Evolutionary conservation across 345 rosid genomes (phyloP).

Genomic region (Murraya paniculata): DNA sequence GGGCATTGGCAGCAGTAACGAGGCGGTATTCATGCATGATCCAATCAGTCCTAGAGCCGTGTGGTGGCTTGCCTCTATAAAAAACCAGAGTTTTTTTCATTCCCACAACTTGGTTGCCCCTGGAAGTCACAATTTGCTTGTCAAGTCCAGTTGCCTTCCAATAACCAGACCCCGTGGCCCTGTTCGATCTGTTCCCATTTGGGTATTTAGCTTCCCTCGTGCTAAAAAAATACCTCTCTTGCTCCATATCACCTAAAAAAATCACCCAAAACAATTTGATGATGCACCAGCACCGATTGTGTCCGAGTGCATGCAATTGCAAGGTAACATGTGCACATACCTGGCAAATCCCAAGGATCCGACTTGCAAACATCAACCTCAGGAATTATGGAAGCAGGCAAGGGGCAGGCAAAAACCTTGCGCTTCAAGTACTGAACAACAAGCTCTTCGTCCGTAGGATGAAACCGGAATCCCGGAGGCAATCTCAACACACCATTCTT

Average conservation of each 20-base stretch:
- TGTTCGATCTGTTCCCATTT: constrained; percentile 84
- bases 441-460: constrained; percentile 91
- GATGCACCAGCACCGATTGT: too few relatives aligned
- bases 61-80: constrained; percentile 87
- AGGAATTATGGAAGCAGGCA: constrained; percentile 85
- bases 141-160: constrained; percentile 99
- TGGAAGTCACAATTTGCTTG: constrained; percentile 59
- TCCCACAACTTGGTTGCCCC: constrained; percentile 65
- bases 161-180: constrained; percentile 82
- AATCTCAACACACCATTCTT: constrained; percentile 65
- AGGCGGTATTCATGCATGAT: constrained; percentile 98
- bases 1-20: constrained; percentile 21
- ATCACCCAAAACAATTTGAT: not conserved
- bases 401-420: constrained; percentile 59
- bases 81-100: constrained; percentile 98
- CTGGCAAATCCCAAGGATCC: constrained; percentile 97
- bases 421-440: constrained; percentile 69
- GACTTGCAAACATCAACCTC: constrained; percentile 88
- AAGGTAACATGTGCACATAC: constrained; percentile 28
- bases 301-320: not conserved
- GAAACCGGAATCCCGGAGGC: constrained; percentile 94
- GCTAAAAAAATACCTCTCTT: constrained; percentile 96
- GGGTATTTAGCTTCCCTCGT: constrained; percentile 88
- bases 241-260: constrained; percentile 66
- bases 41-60: constrained; percentile 88